A percentile compares a stretch with the other conserved stretches of the same genome.
phyloP scores from a whole-genome alignment of 148 eudicot species.

The Spergularia bocconei region DNA sequence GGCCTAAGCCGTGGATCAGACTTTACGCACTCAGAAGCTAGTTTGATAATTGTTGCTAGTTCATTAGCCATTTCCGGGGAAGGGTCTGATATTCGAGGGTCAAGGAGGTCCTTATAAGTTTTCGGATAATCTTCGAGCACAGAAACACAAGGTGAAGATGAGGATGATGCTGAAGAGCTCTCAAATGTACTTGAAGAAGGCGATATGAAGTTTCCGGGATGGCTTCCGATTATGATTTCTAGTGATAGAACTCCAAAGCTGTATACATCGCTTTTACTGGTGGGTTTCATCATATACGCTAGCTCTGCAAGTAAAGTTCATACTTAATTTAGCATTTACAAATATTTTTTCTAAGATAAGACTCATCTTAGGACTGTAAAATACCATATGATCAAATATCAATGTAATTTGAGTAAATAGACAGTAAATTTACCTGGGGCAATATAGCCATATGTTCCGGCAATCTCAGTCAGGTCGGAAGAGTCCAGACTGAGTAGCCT shows the following conservation, averaged over 20 bases:
- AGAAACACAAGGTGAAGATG: neutral
- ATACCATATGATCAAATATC: too few relatives aligned
- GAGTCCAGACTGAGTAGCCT: conserved; percentile 30
- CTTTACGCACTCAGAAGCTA: conserved; percentile 40
- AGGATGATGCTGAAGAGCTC: conserved; percentile 13
- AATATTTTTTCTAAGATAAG: neutral
- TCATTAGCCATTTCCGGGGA: conserved; percentile 25
- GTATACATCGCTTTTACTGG: conserved; percentile 49
- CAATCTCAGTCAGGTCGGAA: conserved; percentile 32
- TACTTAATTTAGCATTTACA: neutral
- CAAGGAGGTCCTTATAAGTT: conserved; percentile 31
- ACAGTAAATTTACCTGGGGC: conserved; percentile 37
- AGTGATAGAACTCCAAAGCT: conserved; percentile 52
- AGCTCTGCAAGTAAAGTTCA: conserved; percentile 36
- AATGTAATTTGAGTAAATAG: neutral
- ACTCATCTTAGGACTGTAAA: too few relatives aligned
- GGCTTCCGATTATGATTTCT: conserved; percentile 43
- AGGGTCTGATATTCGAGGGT: conserved; percentile 34
- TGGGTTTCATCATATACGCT: conserved; percentile 48
- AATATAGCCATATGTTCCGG: conserved; percentile 37
- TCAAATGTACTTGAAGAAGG: conserved; percentile 13
- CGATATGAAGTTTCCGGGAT: conserved; percentile 37
- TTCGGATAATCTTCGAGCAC: neutral
- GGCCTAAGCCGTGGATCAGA: conserved; percentile 43
- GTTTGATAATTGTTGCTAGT: conserved; percentile 20